Evolutionary conservation across 805 yeast genomes (phyloP), one percentile per base, ranked within the genome.

Genomic region (Wickerhamomyces strasburgensis): DNA sequence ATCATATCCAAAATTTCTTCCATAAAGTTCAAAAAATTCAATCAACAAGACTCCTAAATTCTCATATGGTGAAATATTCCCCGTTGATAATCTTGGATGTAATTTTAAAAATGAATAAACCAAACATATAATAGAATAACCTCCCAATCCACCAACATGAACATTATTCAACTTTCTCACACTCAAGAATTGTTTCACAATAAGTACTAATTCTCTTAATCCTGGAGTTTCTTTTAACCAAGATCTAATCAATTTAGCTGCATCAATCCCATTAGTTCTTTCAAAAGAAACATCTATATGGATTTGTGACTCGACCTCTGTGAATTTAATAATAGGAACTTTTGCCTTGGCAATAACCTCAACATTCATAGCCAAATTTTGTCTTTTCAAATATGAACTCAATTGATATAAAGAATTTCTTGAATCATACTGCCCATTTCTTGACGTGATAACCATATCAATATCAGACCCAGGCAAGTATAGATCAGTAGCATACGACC

Each of bases 391-490:
- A 49, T 71, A 75, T 5, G 87, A 76, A 2, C 95, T 78, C 9
- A 90, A 65, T 49, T 79, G 80, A 56, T 80, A 88, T 31, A 90
- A 61, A 17, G 75, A 65, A n/a, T 77, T 69, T 53, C 85, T 73
- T 40, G 71, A 73, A 49, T 75, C 87, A 36, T 65, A 65, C 48
- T 74, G 73, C 3, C 80, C 78, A 11, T 65, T 61, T 14, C 68
- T 61, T 16, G 95, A 82, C 4, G 80, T 67, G 17, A 90, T 74
- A 31, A 89, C 97, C 79, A 93, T 80, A 60, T 90, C 98, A 23
- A 90, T 87, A 67, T 90, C 98, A 0, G 96, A 86, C 2, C 95
- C 95, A 0, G 98, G 98, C 14, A 90, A 67, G 54, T 88, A 90
- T 43, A 90, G 64, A 54, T 89, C 96, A 0, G 97, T 89, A 0